A percentile compares a stretch with the other conserved stretches of the same genome.
These are phyloP conservation scores for Trypanosoma avium DNA, from an alignment of 208 protist species.

Conservation along the genomic window DNA sequence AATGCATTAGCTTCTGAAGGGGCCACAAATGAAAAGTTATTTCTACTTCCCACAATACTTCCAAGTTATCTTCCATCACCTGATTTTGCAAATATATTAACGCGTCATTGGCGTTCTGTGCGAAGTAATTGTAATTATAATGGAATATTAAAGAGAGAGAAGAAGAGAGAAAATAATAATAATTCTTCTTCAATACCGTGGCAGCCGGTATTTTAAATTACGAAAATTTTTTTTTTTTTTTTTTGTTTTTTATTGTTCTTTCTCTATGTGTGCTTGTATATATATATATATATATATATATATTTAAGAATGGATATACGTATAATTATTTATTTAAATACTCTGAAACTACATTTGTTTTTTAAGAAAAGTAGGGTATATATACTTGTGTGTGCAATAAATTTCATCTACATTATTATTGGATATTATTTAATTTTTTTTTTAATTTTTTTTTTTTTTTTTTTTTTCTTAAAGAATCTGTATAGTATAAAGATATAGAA, in stretches of 20 bases:
- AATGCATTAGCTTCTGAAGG: conserved; percentile 30
- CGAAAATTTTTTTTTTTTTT: too few species aligned
- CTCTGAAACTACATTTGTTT: too few species aligned
- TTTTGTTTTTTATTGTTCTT: background rate
- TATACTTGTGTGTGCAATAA: too few species aligned
- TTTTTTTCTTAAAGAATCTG: background rate
- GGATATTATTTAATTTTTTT: background rate
- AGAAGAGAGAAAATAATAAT: background rate
- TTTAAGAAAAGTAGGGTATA: too few species aligned
- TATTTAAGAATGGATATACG: too few species aligned
- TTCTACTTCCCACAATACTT: conserved; percentile 57
- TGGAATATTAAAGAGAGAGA: background rate
- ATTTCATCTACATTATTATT: too few species aligned
- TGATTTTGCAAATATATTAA: conserved; percentile 28
- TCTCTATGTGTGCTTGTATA: background rate
- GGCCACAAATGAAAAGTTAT: conserved; percentile 51
- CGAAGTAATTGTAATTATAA: background rate
- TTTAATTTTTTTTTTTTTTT: background rate
- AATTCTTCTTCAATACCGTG: too few species aligned
- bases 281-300: background rate
- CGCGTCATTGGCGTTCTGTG: background rate
- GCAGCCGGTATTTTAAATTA: conserved; percentile 8
- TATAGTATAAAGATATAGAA: too few species aligned
- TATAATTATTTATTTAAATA: too few species aligned
- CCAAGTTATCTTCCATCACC: conserved; percentile 56